These are phyloP conservation scores for Tarenaya hassleriana DNA, from an alignment of 345 rosid species.

Conservation along the genomic window DNA sequence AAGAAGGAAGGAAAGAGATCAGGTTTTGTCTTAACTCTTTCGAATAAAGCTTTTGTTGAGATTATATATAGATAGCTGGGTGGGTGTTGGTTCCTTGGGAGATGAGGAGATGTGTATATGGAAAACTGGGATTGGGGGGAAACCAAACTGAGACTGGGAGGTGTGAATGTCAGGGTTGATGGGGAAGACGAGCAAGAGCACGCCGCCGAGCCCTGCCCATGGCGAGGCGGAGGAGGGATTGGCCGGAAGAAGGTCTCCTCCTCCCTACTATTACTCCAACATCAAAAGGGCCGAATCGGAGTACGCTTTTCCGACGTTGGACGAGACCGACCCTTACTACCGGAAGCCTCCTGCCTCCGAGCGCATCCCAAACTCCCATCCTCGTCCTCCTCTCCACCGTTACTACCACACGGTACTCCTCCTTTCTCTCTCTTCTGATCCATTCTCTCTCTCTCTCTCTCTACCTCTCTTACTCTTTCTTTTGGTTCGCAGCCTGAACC, in stretches of 20 bases:
- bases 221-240: not conserved
- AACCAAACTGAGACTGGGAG: too few species aligned
- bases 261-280: conserved; percentile 6
- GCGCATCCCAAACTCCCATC: conserved; percentile 26
- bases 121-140: too few species aligned
- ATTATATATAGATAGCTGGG: too few species aligned
- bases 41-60: too few species aligned
- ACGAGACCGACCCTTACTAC: conserved; percentile 19
- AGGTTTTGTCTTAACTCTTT: conserved; percentile 14
- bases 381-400: conserved; percentile 24
- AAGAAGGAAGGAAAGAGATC: conserved; percentile 22
- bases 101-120: too few species aligned
- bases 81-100: too few species aligned
- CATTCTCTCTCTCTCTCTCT: not conserved
- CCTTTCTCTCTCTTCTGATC: not conserved
- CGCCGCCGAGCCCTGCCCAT: conserved; percentile 29
- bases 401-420: conserved; percentile 19
- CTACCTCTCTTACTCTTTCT: not conserved
- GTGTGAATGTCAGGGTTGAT: conserved; percentile 23
- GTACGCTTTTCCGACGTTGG: conserved; percentile 19
- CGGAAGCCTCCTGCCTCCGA: conserved; percentile 25
- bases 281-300: conserved; percentile 23
- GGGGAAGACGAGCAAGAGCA: conserved; percentile 23
- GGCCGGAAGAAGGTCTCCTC: conserved; percentile 4
- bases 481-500: conserved; percentile 19